Evolutionary conservation across 179 eudicot genomes (phyloP).

Genomic region (Actinidia chinensis): DNA sequence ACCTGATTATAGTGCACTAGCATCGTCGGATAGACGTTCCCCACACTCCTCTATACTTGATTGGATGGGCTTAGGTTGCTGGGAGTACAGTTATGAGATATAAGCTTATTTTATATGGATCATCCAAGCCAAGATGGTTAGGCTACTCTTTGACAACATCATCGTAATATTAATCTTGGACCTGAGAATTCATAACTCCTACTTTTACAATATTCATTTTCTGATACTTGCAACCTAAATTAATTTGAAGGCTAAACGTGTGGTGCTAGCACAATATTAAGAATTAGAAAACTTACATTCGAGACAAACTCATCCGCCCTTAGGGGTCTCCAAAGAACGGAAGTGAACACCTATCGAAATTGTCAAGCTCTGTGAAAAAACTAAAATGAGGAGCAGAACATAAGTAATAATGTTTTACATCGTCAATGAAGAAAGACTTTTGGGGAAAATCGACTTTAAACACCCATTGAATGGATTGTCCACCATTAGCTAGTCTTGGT

Average conservation of each 20-base stretch:
- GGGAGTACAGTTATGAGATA: conserved; percentile 96
- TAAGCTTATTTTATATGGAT: conserved; percentile 85
- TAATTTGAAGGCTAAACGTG: not conserved
- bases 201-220: not conserved
- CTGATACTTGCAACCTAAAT: not conserved
- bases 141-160: conserved; percentile 88
- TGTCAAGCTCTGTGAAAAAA: too few relatives aligned
- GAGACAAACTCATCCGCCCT: conserved; percentile 85
- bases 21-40: conserved; percentile 87
- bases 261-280: not conserved
- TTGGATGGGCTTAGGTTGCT: conserved; percentile 97
- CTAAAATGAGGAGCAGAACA: too few relatives aligned
- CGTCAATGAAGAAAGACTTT: too few relatives aligned
- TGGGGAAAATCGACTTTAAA: too few relatives aligned
- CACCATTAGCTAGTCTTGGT: too few relatives aligned
- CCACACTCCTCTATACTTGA: conserved; percentile 81
- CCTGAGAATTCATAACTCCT: conserved; percentile 36
- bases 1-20: conserved; percentile 93
- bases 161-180: conserved; percentile 77
- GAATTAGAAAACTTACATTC: conserved; percentile 61
- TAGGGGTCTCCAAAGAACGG: conserved; percentile 81
- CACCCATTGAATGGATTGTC: too few relatives aligned
- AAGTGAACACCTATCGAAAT: too few relatives aligned
- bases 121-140: conserved; percentile 71
- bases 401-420: too few relatives aligned